These are phyloP conservation scores for Trichoderma parareesei DNA, from an alignment of 495 filamentous ascomycete genomes.

Conservation along the genomic window DNA sequence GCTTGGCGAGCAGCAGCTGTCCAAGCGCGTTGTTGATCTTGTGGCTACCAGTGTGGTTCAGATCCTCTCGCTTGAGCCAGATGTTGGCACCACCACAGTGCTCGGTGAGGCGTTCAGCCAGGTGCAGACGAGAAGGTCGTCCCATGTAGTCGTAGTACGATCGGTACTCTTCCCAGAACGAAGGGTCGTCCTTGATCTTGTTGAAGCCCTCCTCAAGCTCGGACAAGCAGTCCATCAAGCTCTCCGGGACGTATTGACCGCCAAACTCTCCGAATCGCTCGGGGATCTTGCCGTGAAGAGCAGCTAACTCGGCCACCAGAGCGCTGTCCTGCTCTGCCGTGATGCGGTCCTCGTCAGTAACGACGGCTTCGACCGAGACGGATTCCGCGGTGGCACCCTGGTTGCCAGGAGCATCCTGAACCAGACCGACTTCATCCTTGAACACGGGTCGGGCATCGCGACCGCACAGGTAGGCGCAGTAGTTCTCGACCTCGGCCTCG, in stretches of 20 bases:
- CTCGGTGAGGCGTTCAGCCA: constrained; percentile 79
- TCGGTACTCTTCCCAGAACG: constrained; percentile 95
- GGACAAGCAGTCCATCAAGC: constrained; percentile 90
- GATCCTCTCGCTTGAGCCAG: constrained; percentile 91
- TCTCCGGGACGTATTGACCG: constrained; percentile 97
- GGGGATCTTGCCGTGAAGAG: constrained; percentile 52
- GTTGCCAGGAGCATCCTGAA: constrained; percentile 42
- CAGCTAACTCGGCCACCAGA: constrained; percentile 37
- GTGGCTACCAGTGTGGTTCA: constrained; percentile 81
- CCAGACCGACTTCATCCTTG: constrained; percentile 54
- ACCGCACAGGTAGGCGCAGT: constrained; percentile 76
- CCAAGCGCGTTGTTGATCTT: constrained; percentile 98
- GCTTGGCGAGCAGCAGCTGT: constrained; percentile 72
- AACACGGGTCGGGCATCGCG: constrained; percentile 43
- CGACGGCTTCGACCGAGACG: constrained; percentile 52
- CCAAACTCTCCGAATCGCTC: constrained; percentile 94
- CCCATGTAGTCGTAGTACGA: constrained; percentile 98
- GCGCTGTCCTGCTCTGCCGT: constrained; percentile 33
- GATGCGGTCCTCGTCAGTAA: constrained; percentile 45
- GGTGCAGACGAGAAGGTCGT: constrained; percentile 82
- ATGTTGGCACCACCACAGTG: constrained; percentile 86
- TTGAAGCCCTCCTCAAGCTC: constrained; percentile 93
- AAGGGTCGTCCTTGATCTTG: constrained; percentile 69
- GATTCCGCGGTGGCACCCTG: constrained; percentile 33
- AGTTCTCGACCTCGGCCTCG: constrained; percentile 72